Percentiles rank a stretch among this genome's conserved stretches.
Evolutionary conservation across 2,329 filamentous ascomycete species (phyloP).

Genomic region (Arthrobotrys pseudoclavata): DNA sequence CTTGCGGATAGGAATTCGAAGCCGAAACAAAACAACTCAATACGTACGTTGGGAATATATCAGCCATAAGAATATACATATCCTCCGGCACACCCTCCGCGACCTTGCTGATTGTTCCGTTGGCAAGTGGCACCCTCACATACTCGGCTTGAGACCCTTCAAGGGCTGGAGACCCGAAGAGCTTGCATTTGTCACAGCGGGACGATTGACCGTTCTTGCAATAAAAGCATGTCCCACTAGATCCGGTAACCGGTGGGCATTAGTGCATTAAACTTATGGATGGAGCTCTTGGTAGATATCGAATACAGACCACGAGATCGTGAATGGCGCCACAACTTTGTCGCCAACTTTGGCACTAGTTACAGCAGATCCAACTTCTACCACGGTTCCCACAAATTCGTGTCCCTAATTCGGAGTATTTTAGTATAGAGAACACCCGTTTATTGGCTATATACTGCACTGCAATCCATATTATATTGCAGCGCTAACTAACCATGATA

Average conservation of each 20-base stretch:
- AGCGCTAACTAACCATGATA: conserved; percentile 69
- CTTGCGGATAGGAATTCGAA: conserved; percentile 29
- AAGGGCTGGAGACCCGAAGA: conserved; percentile 78
- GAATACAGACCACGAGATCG: conserved; percentile 76
- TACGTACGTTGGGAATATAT: conserved; percentile 81
- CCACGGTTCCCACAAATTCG: conserved; percentile 84
- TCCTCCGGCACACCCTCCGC: conserved; percentile 79
- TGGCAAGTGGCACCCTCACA: conserved; percentile 83
- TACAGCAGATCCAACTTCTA: conserved; percentile 77
- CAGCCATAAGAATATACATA: conserved; percentile 78
- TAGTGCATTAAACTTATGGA: conserved; percentile 36
- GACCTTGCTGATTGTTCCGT: conserved; percentile 82
- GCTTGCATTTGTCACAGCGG: conserved; percentile 77
- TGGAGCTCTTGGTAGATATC: conserved; percentile 17
- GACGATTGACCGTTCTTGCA: conserved; percentile 82
- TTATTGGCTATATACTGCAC: not conserved
- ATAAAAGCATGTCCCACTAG: conserved; percentile 82
- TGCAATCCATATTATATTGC: not conserved
- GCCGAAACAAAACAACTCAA: conserved; percentile 16
- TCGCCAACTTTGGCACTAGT: conserved; percentile 80
- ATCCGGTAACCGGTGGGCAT: conserved; percentile 27
- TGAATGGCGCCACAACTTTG: conserved; percentile 85
- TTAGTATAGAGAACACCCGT: not conserved
- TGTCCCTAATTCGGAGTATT: conserved; percentile 73
- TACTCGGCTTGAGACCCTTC: conserved; percentile 88